These are phyloP conservation scores for Sordariomycetes sp. DNA, from an alignment of 2,329 filamentous ascomycete genomes.

Conservation along the genomic window DNA sequence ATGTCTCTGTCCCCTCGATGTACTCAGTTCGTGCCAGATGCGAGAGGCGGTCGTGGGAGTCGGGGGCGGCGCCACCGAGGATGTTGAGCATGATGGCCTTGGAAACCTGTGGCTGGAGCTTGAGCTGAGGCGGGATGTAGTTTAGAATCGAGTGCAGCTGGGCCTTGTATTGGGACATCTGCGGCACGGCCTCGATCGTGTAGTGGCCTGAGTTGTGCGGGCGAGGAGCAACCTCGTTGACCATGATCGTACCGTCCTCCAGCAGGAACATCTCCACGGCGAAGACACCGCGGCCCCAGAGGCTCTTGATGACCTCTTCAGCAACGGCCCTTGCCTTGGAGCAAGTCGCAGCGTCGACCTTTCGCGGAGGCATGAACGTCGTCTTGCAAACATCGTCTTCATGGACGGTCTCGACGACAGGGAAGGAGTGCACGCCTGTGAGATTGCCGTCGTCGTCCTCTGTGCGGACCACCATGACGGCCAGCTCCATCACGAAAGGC, in stretches of 20 bases:
- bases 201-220: conserved; percentile 88
- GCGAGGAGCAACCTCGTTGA: conserved; percentile 61
- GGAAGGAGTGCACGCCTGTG: conserved; percentile 59
- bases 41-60: conserved; percentile 49
- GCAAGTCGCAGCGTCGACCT: conserved; percentile 51
- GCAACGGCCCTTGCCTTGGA: conserved; percentile 67
- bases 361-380: conserved; percentile 75
- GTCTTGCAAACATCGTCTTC: conserved; percentile 94
- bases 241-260: conserved; percentile 59
- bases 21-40: conserved; percentile 31
- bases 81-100: conserved; percentile 75
- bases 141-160: conserved; percentile 80
- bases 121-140: conserved; percentile 42
- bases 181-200: conserved; percentile 82
- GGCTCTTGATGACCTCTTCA: conserved; percentile 65
- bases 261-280: conserved; percentile 94
- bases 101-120: conserved; percentile 48
- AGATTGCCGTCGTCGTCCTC: conserved; percentile 51
- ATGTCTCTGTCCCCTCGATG: conserved; percentile 36
- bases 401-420: conserved; percentile 88
- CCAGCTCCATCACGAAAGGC: conserved; percentile 76
- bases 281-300: conserved; percentile 87
- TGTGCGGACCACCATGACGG: conserved; percentile 91
- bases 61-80: conserved; percentile 56
- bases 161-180: conserved; percentile 84